Percentiles rank a stretch among this genome's conserved stretches.
Conservation (phyloP, 1,284 basidiomycete genomes). For the Austroboletus novae-zelandiae region DNA sequence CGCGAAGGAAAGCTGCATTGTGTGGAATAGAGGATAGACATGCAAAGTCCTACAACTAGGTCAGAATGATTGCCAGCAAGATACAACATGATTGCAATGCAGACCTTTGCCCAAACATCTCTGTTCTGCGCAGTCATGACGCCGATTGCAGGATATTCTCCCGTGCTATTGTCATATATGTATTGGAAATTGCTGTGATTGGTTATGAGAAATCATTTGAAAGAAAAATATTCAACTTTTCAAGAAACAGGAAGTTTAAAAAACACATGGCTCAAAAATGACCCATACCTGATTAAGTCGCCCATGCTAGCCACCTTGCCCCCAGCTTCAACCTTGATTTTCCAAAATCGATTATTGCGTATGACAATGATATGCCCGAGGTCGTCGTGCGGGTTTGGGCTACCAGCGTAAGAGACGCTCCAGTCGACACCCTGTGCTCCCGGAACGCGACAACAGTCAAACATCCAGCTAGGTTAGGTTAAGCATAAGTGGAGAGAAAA, state of each 20-base stretch:
- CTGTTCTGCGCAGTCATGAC: conserved; percentile 76
- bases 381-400: conserved; percentile 57
- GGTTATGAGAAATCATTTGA: conserved; percentile 2
- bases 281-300: conserved; percentile 62
- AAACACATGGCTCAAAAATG: no score
- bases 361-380: conserved; percentile 76
- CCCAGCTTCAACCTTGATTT: conserved; percentile 56
- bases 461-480: conserved; percentile 75
- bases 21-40: conserved; percentile 51
- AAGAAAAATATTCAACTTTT: neutral
- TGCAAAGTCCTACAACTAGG: conserved; percentile 54
- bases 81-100: neutral
- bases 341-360: conserved; percentile 77
- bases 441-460: conserved; percentile 86
- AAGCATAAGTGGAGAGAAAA: neutral
- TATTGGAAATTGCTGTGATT: conserved; percentile 66
- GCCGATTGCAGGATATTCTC: conserved; percentile 73
- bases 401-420: conserved; percentile 66
- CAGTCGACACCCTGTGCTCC: conserved; percentile 71
- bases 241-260: neutral
- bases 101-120: conserved; percentile 81
- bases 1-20: conserved; percentile 65
- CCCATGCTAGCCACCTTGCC: conserved; percentile 64
- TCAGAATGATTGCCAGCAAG: neutral
- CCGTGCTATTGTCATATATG: conserved; percentile 64